Conservation (phyloP, 73 alveolate species). For the Tetrahymena thermophila region DNA sequence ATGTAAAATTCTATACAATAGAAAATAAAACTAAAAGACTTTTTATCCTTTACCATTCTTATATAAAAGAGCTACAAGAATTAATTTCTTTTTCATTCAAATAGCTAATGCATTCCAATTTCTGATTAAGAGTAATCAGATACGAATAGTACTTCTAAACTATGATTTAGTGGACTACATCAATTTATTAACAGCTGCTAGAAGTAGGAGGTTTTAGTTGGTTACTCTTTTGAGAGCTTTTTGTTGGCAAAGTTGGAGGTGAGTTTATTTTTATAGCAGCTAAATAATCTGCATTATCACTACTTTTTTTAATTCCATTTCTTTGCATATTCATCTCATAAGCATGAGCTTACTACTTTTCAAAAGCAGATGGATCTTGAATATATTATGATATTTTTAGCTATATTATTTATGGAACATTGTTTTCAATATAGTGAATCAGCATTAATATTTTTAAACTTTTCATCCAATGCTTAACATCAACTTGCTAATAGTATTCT, state of each 20-base stretch:
- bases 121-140: neutral
- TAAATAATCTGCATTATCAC: neutral
- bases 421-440: neutral
- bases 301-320: neutral
- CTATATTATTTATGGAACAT: neutral
- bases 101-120: neutral
- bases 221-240: neutral
- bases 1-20: neutral
- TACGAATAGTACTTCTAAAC: neutral
- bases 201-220: neutral
- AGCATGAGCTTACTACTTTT: neutral
- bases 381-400: neutral
- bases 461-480: neutral
- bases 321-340: neutral
- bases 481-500: neutral
- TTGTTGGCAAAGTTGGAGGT: neutral
- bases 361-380: neutral
- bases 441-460: neutral
- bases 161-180: neutral
- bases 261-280: neutral
- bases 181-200: neutral
- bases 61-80: neutral
- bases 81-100: neutral
- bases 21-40: neutral
- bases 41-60: neutral